Conservation (phyloP, 495 filamentous ascomycete species). For the Penicillium soppii region DNA sequence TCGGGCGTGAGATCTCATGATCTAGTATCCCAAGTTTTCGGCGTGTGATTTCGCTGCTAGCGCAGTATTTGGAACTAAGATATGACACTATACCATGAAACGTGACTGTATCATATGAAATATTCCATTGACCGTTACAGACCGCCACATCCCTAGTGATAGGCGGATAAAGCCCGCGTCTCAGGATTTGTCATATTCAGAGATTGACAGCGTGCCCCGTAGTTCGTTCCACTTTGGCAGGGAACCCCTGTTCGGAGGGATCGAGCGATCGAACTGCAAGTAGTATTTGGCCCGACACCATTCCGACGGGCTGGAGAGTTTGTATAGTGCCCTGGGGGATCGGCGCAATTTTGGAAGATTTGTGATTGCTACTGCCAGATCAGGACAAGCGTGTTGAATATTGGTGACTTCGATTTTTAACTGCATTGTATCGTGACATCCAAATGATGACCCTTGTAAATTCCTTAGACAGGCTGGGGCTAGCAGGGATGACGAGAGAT, state of each 20-base stretch:
- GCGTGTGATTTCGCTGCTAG: too few relatives aligned
- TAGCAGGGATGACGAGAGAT: slow-evolving; percentile 17
- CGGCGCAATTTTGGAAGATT: not conserved
- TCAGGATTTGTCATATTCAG: slow-evolving; percentile 30
- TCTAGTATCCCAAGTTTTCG: too few relatives aligned
- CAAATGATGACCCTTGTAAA: not conserved
- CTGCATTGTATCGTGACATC: not conserved
- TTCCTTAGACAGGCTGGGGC: not conserved
- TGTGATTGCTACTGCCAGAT: not conserved
- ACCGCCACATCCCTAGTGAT: slow-evolving; percentile 4
- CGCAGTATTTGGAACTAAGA: not conserved
- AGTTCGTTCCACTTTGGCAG: not conserved
- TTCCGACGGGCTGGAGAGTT: slow-evolving; percentile 2
- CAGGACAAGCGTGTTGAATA: too few relatives aligned
- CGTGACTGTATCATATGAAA: not conserved
- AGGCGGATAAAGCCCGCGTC: slow-evolving; percentile 10
- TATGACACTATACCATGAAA: not conserved
- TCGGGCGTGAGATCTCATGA: slow-evolving; percentile 2
- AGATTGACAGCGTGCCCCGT: too few relatives aligned
- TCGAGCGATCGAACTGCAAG: not conserved
- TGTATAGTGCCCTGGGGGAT: not conserved
- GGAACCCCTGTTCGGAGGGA: slow-evolving; percentile 14
- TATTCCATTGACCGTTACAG: not conserved
- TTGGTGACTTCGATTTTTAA: too few relatives aligned
- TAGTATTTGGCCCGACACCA: not conserved